These are phyloP conservation scores for Botrytis byssoidea DNA, from an alignment of 2,329 filamentous ascomycete species.

Conservation along the genomic window DNA sequence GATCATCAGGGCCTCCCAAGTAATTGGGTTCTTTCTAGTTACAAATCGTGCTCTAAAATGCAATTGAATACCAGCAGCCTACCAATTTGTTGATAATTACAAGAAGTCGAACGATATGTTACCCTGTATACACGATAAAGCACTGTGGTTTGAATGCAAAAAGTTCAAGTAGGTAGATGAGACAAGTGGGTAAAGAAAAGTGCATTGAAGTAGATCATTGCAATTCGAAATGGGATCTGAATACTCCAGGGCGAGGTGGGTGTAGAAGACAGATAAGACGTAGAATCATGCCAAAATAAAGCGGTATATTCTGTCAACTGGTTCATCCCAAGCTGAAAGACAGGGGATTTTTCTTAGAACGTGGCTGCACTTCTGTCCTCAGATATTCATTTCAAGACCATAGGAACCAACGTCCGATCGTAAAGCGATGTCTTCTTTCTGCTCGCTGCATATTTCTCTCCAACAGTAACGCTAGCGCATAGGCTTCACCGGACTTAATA, in stretches of 20 bases:
- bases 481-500: constrained; percentile 26
- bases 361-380: too few species aligned
- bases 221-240: not conserved
- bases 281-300: not conserved
- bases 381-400: not conserved
- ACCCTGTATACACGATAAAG: not conserved
- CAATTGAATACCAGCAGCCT: not conserved
- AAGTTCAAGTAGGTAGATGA: not conserved
- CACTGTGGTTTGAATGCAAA: not conserved
- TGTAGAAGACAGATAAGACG: not conserved
- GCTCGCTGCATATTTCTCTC: not conserved
- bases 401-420: not conserved
- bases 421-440: not conserved
- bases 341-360: not conserved
- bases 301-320: too few species aligned
- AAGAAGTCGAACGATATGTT: not conserved
- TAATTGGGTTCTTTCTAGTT: not conserved
- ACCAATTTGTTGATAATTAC: not conserved
- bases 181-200: not conserved
- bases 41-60: not conserved
- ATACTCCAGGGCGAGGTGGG: not conserved
- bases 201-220: not conserved
- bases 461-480: not conserved
- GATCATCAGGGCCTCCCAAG: fast-evolving
- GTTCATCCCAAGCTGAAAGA: not conserved